phyloP scores from a whole-genome alignment of 768 basidiomycete genomes.

The Amanita subjunquillea region DNA sequence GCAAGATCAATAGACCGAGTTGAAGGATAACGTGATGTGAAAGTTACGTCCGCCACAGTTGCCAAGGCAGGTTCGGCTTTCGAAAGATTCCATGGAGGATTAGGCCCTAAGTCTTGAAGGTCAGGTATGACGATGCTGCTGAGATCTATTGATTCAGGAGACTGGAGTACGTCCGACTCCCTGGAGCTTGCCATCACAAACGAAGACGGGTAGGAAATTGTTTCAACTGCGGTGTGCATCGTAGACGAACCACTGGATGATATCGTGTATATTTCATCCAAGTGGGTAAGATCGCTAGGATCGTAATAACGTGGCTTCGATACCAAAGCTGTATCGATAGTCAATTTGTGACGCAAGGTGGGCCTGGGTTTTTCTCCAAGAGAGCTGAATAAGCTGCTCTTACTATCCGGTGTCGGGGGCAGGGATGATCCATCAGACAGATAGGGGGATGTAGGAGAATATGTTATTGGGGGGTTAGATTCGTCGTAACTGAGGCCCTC shows the following conservation, averaged over 20 bases:
- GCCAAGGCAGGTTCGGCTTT: neutral
- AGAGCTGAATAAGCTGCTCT: conserved; percentile 11
- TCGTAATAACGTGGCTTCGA: conserved; percentile 36
- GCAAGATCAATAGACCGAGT: neutral
- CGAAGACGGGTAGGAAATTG: conserved; percentile 3
- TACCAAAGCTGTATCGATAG: conserved; percentile 45
- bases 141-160: conserved; percentile 1
- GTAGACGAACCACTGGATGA: conserved; percentile 45
- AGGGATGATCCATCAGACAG: conserved; percentile 34
- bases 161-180: conserved; percentile 1
- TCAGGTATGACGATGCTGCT: neutral
- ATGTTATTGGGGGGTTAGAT: conserved; percentile 42
- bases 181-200: neutral
- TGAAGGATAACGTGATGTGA: neutral
- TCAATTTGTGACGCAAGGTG: conserved; percentile 33
- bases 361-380: conserved; percentile 25
- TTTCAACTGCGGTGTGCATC: conserved; percentile 70
- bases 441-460: conserved; percentile 33
- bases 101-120: neutral
- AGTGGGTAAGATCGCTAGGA: conserved; percentile 28
- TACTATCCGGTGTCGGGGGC: conserved; percentile 48
- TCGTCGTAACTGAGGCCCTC: conserved; percentile 29
- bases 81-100: neutral
- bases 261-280: conserved; percentile 11
- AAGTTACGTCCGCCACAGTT: neutral